A percentile compares a stretch with the other conserved stretches of the same genome.
phyloP scores from a whole-genome alignment of 2,329 filamentous ascomycete genomes.

The Trichoderma asperellum region DNA sequence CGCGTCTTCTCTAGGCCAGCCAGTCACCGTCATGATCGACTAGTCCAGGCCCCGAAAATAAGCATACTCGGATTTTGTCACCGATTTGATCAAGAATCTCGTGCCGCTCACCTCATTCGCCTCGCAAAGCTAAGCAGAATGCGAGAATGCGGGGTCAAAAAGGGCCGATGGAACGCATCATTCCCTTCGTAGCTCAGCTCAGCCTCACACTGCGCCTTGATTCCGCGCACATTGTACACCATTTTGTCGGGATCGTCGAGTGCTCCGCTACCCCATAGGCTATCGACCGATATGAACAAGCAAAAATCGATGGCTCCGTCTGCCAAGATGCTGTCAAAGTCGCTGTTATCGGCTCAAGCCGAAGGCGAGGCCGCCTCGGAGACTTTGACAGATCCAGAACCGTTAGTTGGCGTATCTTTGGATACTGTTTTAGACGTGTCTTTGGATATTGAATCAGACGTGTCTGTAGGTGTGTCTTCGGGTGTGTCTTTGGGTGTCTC shows the following conservation, averaged over 20 bases:
- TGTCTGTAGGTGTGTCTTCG: too few relatives aligned
- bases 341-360: neutral
- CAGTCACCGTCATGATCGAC: neutral
- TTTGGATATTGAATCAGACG: too few relatives aligned
- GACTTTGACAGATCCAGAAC: neutral
- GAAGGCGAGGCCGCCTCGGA: neutral
- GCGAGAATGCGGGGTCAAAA: conserved; percentile 11
- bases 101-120: neutral
- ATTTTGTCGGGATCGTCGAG: neutral
- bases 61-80: neutral
- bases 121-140: neutral
- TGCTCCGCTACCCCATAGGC: neutral
- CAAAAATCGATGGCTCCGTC: neutral
- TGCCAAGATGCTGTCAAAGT: neutral
- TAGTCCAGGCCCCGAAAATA: neutral
- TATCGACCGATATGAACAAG: neutral
- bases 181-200: neutral
- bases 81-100: neutral
- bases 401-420: neutral
- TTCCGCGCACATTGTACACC: neutral
- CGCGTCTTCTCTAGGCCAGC: neutral
- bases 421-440: neutral
- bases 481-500: too few relatives aligned
- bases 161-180: neutral
- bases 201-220: conserved; percentile 1